These are phyloP conservation scores for Patellifolia procumbens DNA, from an alignment of 179 eudicot genomes.

Conservation along the genomic window DNA sequence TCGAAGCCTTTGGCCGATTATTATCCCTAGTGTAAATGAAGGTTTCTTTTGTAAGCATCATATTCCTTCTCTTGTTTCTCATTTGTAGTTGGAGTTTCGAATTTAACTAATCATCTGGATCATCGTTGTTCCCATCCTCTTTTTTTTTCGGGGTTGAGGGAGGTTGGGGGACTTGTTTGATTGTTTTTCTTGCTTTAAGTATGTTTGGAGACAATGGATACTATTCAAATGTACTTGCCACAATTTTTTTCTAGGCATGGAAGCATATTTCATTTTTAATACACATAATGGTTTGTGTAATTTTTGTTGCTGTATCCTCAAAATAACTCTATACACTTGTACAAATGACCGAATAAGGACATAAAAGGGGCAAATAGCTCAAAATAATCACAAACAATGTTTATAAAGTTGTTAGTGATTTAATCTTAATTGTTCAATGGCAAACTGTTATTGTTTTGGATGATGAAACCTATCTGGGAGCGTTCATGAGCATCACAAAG, in stretches of 20 bases:
- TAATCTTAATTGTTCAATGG: background rate
- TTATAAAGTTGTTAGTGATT: background rate
- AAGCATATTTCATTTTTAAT: background rate
- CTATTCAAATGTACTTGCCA: conserved; percentile 5
- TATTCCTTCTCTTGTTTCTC: conserved; percentile 4
- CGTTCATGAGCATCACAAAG: no score
- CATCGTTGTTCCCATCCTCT: conserved; percentile 4
- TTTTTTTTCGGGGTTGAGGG: background rate
- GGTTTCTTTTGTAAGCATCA: conserved; percentile 18
- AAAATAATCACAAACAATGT: background rate
- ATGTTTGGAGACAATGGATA: conserved; percentile 5
- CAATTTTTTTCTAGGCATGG: conserved; percentile 9
- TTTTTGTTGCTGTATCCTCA: no score
- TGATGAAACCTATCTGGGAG: no score
- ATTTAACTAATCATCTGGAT: conserved; percentile 3
- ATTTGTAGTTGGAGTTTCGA: background rate
- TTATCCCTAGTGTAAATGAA: conserved; percentile 22
- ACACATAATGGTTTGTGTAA: background rate
- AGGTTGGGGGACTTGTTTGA: background rate
- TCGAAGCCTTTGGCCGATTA: conserved; percentile 12
- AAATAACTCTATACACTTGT: background rate
- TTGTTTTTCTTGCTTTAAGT: background rate
- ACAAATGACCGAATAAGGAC: no score
- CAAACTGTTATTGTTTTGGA: no score
- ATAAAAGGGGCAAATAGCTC: no score